Evolutionary conservation across 2,329 filamentous ascomycete species (phyloP), one percentile per base, ranked within the genome.

Genomic region (Pochonia chlamydosporia): DNA sequence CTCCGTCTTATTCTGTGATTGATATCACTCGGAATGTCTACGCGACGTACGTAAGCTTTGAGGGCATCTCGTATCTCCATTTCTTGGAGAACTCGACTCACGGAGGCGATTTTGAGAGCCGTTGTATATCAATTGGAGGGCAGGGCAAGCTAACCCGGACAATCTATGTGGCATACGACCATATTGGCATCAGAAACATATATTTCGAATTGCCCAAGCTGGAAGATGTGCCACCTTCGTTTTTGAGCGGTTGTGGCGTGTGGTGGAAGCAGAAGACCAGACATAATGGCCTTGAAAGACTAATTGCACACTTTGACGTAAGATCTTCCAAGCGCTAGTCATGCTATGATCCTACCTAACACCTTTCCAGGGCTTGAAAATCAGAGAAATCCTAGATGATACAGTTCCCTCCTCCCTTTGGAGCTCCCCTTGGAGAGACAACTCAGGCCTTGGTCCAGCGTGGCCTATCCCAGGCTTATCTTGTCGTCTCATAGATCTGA

Each of bases 171-270:
- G 46, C 23, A 35, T 47, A 43, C 31, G 40, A 47, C 46, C 46
- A 47, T 43, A 23, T 47, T n/a, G 46, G 46, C 46, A 25, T 47
- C 31, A 47, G 46, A 47, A 28, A 20, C 6, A 20, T 47, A 25
- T 21, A 43, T 25, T 36, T 44, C 11, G 11, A 20, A 13, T 30
- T 25, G 31, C 40, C 30, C 40, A 43, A 43, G 14, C 16, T n/a
- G n/a, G n/a, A 18, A 16, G 31, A 26, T 30, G 13, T 31, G 8
- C 43, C 18, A 37, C 18, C 26, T 21, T 41, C 36, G 21, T 37
- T 25, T 43, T 16, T 28, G 30, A 24, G 16, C 24, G 31, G 30
- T 33, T 37, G 23, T 26, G 46, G 46, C 25, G 40, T 47, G 31
- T 47, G 46, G 46, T 47, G 46, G 46, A 43, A 40, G 18, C 39